Evolutionary conservation across 306 rosid genomes (phyloP).

Genomic region (Fragaria ananassa): DNA sequence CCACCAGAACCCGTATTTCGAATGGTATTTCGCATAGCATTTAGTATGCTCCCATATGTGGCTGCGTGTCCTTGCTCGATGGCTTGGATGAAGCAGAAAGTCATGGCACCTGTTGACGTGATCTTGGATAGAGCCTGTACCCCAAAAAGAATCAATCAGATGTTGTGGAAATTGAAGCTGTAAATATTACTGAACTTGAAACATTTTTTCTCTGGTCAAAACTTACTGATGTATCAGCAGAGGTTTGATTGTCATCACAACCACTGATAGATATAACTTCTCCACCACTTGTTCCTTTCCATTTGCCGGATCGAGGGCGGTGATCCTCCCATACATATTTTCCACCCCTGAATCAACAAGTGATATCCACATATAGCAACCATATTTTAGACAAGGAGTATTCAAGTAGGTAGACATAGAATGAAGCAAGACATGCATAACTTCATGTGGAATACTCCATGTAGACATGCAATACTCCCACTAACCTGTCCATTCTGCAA

Average conservation of each 20-base stretch:
- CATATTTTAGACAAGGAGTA: background rate
- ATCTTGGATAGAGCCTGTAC: conserved; percentile 88
- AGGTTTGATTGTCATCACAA: conserved; percentile 88
- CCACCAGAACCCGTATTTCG: conserved; percentile 49
- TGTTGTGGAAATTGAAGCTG: background rate
- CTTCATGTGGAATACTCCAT: too few relatives aligned
- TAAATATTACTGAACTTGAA: background rate
- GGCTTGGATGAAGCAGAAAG: conserved; percentile 93
- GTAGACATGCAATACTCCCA: background rate
- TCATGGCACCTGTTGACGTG: conserved; percentile 98
- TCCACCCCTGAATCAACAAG: conserved; percentile 52
- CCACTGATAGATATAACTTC: conserved; percentile 93
- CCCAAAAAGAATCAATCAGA: conserved; percentile 15
- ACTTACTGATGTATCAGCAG: conserved; percentile 96
- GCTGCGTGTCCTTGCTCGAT: conserved; percentile 76
- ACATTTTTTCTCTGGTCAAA: background rate
- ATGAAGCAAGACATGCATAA: background rate
- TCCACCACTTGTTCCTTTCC: conserved; percentile 96
- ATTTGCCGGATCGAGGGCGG: conserved; percentile 84
- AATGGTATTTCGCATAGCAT: conserved; percentile 73
- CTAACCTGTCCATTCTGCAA: conserved; percentile 94
- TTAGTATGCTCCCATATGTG: conserved; percentile 82
- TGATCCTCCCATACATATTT: conserved; percentile 93
- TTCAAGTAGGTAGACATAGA: background rate
- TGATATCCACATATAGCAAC: background rate